Evolutionary conservation across 2,329 filamentous ascomycete genomes (phyloP).

Genomic region (Grosmannia penicillata): DNA sequence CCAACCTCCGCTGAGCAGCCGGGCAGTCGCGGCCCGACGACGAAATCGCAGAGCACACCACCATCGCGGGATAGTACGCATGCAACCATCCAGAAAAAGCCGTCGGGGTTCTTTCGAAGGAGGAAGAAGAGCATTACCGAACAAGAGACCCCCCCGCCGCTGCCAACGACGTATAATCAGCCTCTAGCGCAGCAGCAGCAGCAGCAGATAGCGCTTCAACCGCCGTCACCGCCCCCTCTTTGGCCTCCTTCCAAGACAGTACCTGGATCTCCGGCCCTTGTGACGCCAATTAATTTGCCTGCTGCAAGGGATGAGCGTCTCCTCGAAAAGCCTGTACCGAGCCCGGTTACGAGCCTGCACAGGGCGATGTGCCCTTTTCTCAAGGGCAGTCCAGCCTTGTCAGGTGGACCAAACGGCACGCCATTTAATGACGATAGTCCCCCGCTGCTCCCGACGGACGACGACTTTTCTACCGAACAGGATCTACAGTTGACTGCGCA

Average conservation of each 20-base stretch:
- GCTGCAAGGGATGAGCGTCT: slow-evolving; percentile 16
- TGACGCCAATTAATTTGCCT: slow-evolving; percentile 18
- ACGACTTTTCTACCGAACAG: background rate
- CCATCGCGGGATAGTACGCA: slow-evolving; percentile 37
- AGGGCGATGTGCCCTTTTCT: slow-evolving; percentile 82
- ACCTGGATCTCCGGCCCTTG: slow-evolving; percentile 21
- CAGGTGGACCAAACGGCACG: slow-evolving; percentile 1
- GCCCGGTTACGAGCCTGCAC: slow-evolving; percentile 65
- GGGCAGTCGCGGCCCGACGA: slow-evolving; percentile 25
- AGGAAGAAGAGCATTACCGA: slow-evolving; percentile 82
- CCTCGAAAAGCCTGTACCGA: slow-evolving; percentile 26
- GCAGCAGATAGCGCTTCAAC: slow-evolving; percentile 1
- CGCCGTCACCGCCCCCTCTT: slow-evolving; percentile 15
- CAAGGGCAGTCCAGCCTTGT: slow-evolving; percentile 16
- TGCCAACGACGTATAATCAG: slow-evolving; percentile 26
- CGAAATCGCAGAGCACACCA: slow-evolving; percentile 31
- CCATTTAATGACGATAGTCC: background rate
- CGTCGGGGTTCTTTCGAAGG: slow-evolving; percentile 85
- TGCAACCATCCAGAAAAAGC: slow-evolving; percentile 63
- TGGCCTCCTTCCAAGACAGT: slow-evolving; percentile 17
- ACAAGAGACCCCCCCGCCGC: slow-evolving; percentile 38
- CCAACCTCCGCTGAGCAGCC: slow-evolving; percentile 18
- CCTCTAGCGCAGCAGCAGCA: slow-evolving; percentile 1
- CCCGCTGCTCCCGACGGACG: background rate
- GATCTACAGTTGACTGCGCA: slow-evolving; percentile 1